Percentiles rank a stretch among this genome's conserved stretches.
These are phyloP conservation scores for Pseudocercospora musae DNA, from an alignment of 2,329 filamentous ascomycete genomes.

Conservation along the genomic window DNA sequence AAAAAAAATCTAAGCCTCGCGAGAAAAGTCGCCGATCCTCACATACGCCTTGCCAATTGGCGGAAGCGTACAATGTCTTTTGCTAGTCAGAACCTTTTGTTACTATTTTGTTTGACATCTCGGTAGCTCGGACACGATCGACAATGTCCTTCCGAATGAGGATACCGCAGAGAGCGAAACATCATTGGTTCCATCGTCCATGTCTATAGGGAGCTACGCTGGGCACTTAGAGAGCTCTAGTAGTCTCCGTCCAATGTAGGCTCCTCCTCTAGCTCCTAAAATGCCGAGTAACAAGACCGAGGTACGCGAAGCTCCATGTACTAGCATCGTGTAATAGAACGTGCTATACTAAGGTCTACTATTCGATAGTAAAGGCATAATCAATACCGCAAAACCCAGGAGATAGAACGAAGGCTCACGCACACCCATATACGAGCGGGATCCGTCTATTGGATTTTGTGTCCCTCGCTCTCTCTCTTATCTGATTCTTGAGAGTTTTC, in stretches of 20 bases:
- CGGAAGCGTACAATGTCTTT: neutral
- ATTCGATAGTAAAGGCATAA: too few species aligned
- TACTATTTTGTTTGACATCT: neutral
- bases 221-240: neutral
- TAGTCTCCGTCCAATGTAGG: neutral
- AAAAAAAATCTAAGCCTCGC: neutral
- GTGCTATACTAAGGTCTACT: too few species aligned
- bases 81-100: neutral
- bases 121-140: neutral
- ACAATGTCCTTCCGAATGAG: neutral
- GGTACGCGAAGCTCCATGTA: too few species aligned
- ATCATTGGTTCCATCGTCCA: neutral
- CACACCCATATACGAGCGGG: too few species aligned
- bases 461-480: too few species aligned
- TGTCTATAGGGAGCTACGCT: neutral
- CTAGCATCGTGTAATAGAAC: too few species aligned
- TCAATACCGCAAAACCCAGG: too few species aligned
- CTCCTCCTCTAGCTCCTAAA: neutral
- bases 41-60: neutral
- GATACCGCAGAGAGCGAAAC: neutral
- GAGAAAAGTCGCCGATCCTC: neutral
- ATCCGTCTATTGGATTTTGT: too few species aligned
- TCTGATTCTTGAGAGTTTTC: too few species aligned
- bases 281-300: neutral
- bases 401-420: too few species aligned